Conservation (phyloP, 352 stramenopile species). For the Thraustotheca clavata region DNA sequence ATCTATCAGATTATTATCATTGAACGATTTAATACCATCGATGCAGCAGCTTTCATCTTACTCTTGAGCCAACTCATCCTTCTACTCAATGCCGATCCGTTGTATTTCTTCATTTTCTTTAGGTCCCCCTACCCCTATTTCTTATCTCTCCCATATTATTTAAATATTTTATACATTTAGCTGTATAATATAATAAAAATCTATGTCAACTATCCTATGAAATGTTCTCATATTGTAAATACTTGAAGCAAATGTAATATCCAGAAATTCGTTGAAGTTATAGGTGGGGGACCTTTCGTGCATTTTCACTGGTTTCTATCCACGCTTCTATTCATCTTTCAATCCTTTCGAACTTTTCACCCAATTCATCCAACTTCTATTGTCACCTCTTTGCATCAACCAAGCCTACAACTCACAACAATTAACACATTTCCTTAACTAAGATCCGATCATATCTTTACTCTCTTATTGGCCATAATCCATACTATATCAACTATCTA, state of each 20-base stretch:
- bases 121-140: neutral
- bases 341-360: too few species aligned
- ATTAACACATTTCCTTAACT: neutral
- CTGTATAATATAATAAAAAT: neutral
- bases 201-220: neutral
- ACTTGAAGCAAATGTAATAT: neutral
- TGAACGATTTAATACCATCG: slow-evolving; percentile 48
- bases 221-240: neutral
- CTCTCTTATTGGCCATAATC: too few species aligned
- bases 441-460: too few species aligned
- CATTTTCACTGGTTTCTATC: too few species aligned
- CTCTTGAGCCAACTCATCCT: slow-evolving; percentile 62
- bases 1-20: neutral
- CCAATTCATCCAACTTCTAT: too few species aligned
- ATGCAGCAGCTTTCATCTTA: slow-evolving; percentile 68
- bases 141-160: neutral
- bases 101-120: neutral
- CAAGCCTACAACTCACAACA: neutral
- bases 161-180: neutral
- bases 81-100: neutral
- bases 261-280: slow-evolving; percentile 13
- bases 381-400: neutral
- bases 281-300: too few species aligned
- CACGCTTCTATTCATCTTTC: too few species aligned
- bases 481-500: too few species aligned